phyloP scores from a whole-genome alignment of 176 grass and related monocot genomes.

The Oropetium thomaeum region DNA sequence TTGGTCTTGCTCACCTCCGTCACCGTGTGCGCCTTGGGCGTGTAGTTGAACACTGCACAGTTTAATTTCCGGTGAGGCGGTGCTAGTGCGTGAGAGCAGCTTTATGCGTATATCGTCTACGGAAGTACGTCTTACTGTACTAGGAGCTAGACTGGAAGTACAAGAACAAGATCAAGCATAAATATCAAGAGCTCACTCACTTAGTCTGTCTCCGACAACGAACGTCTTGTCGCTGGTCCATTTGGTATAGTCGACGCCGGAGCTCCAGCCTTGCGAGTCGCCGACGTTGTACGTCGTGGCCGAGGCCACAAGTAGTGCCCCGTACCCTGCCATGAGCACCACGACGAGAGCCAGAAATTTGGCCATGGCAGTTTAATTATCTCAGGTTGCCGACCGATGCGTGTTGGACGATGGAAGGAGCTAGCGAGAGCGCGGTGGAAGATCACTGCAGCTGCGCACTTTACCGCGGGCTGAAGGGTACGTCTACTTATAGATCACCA shows the following conservation, averaged over 20 bases:
- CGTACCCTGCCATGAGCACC: constrained; percentile 24
- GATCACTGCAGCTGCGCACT: background rate
- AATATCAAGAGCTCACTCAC: constrained; percentile 36
- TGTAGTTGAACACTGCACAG: constrained; percentile 64
- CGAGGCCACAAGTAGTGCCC: constrained; percentile 10
- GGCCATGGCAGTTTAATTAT: constrained; percentile 6
- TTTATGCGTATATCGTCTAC: background rate
- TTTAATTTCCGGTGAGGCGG: background rate
- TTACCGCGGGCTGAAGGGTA: constrained; percentile 12
- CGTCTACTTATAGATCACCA: constrained; percentile 34
- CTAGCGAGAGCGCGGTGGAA: background rate
- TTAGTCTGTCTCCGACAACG: constrained; percentile 42
- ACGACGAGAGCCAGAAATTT: background rate
- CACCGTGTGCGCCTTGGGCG: constrained; percentile 53
- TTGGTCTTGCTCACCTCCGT: constrained; percentile 52
- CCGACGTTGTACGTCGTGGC: constrained; percentile 60
- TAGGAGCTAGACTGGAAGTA: too few species aligned
- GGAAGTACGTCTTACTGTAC: too few species aligned
- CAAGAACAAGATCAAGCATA: background rate
- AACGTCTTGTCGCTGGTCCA: constrained; percentile 56
- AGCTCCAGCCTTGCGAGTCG: constrained; percentile 49
- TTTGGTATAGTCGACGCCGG: constrained; percentile 43
- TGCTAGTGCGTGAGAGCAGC: background rate
- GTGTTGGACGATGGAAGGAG: background rate
- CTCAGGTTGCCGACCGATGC: background rate